A percentile compares a stretch with the other conserved stretches of the same genome.
Conservation (phyloP, 2,329 filamentous ascomycete species). For the Monosporascus sp. region DNA sequence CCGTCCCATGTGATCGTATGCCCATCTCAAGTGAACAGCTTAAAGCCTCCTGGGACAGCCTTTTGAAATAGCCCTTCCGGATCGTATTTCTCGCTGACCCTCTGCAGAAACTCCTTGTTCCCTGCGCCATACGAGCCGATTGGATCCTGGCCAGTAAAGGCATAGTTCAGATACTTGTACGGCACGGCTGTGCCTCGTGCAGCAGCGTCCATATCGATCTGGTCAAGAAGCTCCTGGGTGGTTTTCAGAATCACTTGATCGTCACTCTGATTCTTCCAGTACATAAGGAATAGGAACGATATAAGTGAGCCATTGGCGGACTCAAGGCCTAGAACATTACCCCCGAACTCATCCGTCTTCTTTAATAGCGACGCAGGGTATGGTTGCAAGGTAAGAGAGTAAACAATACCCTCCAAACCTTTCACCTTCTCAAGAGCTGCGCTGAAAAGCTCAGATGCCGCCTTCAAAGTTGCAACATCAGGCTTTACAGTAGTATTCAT, state of each 20-base stretch:
- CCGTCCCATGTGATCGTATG: background rate
- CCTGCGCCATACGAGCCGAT: constrained; percentile 11
- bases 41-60: constrained; percentile 15
- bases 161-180: constrained; percentile 16
- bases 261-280: constrained; percentile 6
- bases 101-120: constrained; percentile 9
- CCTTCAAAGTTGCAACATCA: constrained; percentile 3
- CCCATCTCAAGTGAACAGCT: constrained; percentile 4
- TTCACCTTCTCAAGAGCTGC: constrained; percentile 2
- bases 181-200: background rate
- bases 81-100: constrained; percentile 19
- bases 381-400: constrained; percentile 9
- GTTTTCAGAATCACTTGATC: constrained; percentile 5
- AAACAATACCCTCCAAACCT: constrained; percentile 2
- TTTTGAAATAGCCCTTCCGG: constrained; percentile 20
- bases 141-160: constrained; percentile 10
- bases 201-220: constrained; percentile 5
- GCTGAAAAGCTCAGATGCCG: background rate
- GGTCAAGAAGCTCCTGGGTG: background rate
- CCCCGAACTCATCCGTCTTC: constrained; percentile 2
- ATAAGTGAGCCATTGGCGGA: constrained; percentile 3
- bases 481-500: constrained; percentile 8
- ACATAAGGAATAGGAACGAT: constrained; percentile 4
- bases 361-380: constrained; percentile 6
- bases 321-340: constrained; percentile 7